Base-by-base conservation (phyloP, 2,329 filamentous ascomycete genomes). In the Hymenoscyphus albidus region DNA sequence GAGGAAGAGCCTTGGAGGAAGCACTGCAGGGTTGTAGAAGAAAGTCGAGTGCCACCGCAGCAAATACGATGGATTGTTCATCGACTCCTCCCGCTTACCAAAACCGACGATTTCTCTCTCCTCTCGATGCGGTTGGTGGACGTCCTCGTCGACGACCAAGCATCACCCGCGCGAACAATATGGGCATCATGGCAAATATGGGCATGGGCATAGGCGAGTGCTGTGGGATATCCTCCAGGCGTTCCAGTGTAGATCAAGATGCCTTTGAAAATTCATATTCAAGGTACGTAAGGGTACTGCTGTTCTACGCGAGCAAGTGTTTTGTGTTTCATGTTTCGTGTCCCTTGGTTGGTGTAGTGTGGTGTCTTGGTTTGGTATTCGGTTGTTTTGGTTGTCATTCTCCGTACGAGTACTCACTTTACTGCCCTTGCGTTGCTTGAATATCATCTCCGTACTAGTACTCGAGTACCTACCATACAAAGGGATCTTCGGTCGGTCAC, bases 81-180 rank as follows among this genome's bases (percentile, higher is more conserved):
- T 40, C 35, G 0, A 22, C 32, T 10, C 4, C n/a, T 18, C n/a
- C 18, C 32, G 3, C 14, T 14, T 38, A 42, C 22, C 61, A 38
- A 35, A 39, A 62, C 48, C 61, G 61, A 48, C 16, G 38, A 16
- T 54, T 58, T 54, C 61, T 62, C 27, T 59, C 61, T 12, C 61
- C 61, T 31, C 55, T 59, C 18, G 61, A 62, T 39, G 61, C 61
- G 18, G 31, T 31, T 18, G 22, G 9, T 32, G 13, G 18, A 14
- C 22, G 59, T 18, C 32, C n/a, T 44, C 38, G 32, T 16, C 38
- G 58, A 40, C 58, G 27, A 6, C 35, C 35, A 7, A 10, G 35
- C 35, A 35, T n/a, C 51, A 55, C 16, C 38, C 32, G 56, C 56
- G 38, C n/a, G 12, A 58, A 40, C 16, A 10, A 51, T 51, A 51